phyloP scores from a whole-genome alignment of 129 eudicot species.

The Flaveria ramosissima region DNA sequence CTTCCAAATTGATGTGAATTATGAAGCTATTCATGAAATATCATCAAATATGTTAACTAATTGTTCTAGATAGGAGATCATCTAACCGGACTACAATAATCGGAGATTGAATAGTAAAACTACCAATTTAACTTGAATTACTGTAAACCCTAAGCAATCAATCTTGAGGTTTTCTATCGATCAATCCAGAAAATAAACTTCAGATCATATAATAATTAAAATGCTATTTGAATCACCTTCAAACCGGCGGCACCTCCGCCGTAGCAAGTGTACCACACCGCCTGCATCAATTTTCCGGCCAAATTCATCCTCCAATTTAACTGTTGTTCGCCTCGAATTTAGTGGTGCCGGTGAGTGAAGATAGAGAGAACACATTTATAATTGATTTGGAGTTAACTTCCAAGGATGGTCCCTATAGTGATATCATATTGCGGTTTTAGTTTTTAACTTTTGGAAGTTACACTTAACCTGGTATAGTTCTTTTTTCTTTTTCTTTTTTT shows the following conservation, averaged over 20 bases:
- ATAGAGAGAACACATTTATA: no score
- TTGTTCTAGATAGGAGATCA: no score
- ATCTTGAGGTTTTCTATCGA: background rate
- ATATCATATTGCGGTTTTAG: no score
- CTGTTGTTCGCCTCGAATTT: background rate
- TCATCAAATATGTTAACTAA: background rate
- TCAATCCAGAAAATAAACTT: background rate
- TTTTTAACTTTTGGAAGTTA: no score
- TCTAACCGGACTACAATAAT: background rate
- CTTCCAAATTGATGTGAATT: background rate
- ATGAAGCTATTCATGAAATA: background rate
- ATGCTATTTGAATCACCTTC: slow-evolving; percentile 44
- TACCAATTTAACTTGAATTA: no score
- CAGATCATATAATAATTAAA: no score
- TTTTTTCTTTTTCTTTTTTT: no score
- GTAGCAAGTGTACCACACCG: slow-evolving; percentile 63
- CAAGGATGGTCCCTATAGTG: no score
- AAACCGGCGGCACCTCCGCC: slow-evolving; percentile 73
- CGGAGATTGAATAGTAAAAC: no score
- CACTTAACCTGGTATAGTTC: no score
- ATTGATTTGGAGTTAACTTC: no score
- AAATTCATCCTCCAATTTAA: slow-evolving; percentile 22
- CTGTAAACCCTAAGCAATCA: background rate
- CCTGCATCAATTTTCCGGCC: slow-evolving; percentile 76
- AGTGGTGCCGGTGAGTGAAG: background rate